Conservation (phyloP, 1,284 basidiomycete species). For the Takashimella koratensis region DNA sequence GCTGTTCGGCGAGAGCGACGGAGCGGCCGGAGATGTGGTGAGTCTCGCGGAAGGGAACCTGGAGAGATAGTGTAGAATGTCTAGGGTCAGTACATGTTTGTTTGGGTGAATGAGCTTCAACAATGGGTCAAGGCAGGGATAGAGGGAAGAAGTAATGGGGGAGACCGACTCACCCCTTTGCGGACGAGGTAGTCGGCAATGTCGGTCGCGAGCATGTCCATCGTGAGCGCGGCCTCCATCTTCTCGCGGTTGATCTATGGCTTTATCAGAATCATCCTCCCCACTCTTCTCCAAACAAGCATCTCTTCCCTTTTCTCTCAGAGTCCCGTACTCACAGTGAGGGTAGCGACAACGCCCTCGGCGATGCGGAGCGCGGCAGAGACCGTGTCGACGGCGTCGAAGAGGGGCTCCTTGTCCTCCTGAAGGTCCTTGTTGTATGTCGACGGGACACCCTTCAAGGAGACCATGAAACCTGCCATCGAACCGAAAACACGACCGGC, state of each 20-base stretch:
- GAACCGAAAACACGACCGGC: conserved; percentile 91
- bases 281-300: conserved; percentile 18
- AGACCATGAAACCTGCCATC: conserved; percentile 98
- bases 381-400: conserved; percentile 88
- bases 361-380: conserved; percentile 88
- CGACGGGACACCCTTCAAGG: conserved; percentile 91
- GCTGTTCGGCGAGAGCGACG: conserved; percentile 86
- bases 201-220: conserved; percentile 96
- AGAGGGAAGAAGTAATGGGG: no score
- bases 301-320: neutral
- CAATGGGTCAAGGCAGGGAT: neutral
- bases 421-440: conserved; percentile 99
- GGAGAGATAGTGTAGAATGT: conserved; percentile 8
- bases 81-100: neutral
- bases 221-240: conserved; percentile 86
- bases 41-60: conserved; percentile 91
- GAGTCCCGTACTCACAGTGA: conserved; percentile 59
- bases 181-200: conserved; percentile 96
- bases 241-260: conserved; percentile 76
- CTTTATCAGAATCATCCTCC: conserved; percentile 1
- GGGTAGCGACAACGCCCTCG: conserved; percentile 87
- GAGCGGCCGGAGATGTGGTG: conserved; percentile 96
- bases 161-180: conserved; percentile 86
- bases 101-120: neutral
- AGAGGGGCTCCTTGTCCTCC: conserved; percentile 97